These are phyloP conservation scores for Suhomyces panamericanus DNA, from an alignment of 1,139 yeast genomes.

Conservation along the genomic window DNA sequence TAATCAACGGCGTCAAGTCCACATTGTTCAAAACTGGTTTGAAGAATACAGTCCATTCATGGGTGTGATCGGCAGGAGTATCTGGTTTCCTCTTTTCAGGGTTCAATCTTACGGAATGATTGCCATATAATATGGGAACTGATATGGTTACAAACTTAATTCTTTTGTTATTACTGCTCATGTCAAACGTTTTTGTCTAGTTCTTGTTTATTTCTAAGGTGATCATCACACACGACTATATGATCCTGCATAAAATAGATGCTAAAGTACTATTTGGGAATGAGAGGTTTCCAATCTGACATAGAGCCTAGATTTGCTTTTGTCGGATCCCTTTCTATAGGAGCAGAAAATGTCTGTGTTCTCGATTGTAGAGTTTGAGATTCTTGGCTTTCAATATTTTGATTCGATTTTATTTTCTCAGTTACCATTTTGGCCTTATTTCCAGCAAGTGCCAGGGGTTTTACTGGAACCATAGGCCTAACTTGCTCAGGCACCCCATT, in stretches of 20 bases:
- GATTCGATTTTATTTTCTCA: not conserved
- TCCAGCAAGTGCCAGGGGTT: slow-evolving; percentile 31
- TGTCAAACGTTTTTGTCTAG: slow-evolving; percentile 1
- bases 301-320: slow-evolving; percentile 19
- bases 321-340: not conserved
- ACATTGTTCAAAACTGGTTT: slow-evolving; percentile 75
- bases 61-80: slow-evolving; percentile 91
- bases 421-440: slow-evolving; percentile 15
- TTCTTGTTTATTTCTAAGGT: not conserved
- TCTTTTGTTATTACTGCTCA: slow-evolving; percentile 31
- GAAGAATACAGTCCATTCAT: slow-evolving; percentile 91
- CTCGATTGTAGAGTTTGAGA: slow-evolving; percentile 20
- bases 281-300: slow-evolving; percentile 59
- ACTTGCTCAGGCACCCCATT: slow-evolving; percentile 6
- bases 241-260: not conserved
- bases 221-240: not conserved
- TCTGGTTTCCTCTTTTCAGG: slow-evolving; percentile 60
- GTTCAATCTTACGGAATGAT: slow-evolving; percentile 73
- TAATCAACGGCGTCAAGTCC: slow-evolving; percentile 79
- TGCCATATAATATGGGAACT: slow-evolving; percentile 87
- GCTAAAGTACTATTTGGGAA: slow-evolving; percentile 40
- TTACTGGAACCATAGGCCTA: slow-evolving; percentile 41
- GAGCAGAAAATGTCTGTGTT: not conserved
- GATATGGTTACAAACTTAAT: slow-evolving; percentile 73
- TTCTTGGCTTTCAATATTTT: not conserved